Evolutionary conservation across 83 land plant species (phyloP).

Genomic region (Picea mariana): DNA sequence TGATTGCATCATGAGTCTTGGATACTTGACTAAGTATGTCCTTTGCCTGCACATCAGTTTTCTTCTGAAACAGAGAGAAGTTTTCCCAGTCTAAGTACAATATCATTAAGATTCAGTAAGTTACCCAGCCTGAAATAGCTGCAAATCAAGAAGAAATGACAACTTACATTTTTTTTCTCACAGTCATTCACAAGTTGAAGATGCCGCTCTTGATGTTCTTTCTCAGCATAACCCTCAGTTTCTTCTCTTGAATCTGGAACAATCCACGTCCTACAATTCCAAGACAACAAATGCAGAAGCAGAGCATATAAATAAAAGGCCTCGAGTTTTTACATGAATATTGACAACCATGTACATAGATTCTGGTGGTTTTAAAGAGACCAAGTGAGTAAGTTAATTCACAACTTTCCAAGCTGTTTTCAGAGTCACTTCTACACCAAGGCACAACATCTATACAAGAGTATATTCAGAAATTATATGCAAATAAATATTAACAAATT

Average conservation of each 20-base stretch:
- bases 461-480: too few relatives aligned
- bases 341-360: too few relatives aligned
- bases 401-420: too few relatives aligned
- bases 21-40: constrained; percentile 66
- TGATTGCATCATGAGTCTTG: constrained; percentile 67
- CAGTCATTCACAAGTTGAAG: constrained; percentile 35
- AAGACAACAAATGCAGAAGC: too few relatives aligned
- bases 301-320: too few relatives aligned
- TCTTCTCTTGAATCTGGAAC: constrained; percentile 30
- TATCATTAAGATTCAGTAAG: background rate
- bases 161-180: constrained; percentile 33
- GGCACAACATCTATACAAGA: too few relatives aligned
- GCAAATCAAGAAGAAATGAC: background rate
- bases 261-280: constrained; percentile 44
- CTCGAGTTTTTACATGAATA: too few relatives aligned
- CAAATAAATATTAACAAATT: too few relatives aligned
- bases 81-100: background rate
- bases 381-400: too few relatives aligned
- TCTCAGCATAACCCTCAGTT: constrained; percentile 18
- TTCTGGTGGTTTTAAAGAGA: too few relatives aligned
- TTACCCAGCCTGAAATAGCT: background rate
- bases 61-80: constrained; percentile 26
- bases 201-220: constrained; percentile 14
- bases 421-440: too few relatives aligned
- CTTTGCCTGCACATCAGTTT: constrained; percentile 26